A percentile compares a stretch with the other conserved stretches of the same genome.
These are phyloP conservation scores for Lactarius hengduanensis DNA, from an alignment of 768 basidiomycete genomes.

Conservation along the genomic window DNA sequence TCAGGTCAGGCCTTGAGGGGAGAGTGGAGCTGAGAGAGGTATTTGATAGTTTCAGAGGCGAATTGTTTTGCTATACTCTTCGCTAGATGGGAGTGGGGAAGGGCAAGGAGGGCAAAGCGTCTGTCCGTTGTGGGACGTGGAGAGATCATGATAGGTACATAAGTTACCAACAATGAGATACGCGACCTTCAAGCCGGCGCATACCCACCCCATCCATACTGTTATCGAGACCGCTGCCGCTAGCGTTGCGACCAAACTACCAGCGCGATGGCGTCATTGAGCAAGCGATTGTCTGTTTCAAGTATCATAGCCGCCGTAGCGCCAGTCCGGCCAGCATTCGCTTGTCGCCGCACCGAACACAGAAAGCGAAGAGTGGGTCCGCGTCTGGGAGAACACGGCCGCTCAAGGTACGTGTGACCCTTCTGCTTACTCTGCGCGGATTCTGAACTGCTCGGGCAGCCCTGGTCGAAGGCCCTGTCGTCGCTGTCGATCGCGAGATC, in stretches of 20 bases:
- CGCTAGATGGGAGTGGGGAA: no score
- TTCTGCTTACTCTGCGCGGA: not conserved
- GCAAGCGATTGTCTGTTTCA: conserved; percentile 37
- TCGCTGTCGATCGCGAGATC: conserved; percentile 64
- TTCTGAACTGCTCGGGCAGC: conserved; percentile 41
- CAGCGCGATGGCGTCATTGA: conserved; percentile 31
- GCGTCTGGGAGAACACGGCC: conserved; percentile 52
- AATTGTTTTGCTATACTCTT: no score
- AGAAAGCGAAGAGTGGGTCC: conserved; percentile 54
- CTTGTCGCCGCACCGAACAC: conserved; percentile 34
- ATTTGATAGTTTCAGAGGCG: no score
- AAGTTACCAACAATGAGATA: not conserved
- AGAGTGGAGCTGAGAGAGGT: no score
- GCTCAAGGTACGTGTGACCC: conserved; percentile 51
- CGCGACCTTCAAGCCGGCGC: not conserved
- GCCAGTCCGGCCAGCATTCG: conserved; percentile 25
- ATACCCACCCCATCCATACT: not conserved
- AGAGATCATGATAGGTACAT: no score
- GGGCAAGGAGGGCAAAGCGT: no score
- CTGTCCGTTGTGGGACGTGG: no score
- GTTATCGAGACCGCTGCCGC: not conserved
- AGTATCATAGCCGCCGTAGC: conserved; percentile 30
- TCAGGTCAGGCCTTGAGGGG: no score
- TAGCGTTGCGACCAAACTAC: conserved; percentile 2
- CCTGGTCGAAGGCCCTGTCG: conserved; percentile 66